phyloP scores from a whole-genome alignment of 2,329 filamentous ascomycete species.

The Macrophomina tecta region DNA sequence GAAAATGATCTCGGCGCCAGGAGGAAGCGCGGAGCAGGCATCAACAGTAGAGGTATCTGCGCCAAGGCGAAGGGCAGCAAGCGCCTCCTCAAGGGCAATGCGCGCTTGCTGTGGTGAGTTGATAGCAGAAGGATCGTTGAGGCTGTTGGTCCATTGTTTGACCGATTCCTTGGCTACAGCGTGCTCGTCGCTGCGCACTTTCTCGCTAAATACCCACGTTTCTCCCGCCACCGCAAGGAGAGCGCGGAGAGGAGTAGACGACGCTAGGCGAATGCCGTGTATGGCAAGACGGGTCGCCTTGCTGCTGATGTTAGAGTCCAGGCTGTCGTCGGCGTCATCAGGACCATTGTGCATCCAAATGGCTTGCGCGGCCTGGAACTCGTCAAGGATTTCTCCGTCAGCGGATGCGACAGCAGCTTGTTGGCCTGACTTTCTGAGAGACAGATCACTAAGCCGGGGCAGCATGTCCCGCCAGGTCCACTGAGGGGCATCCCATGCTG shows the following conservation, averaged over 20 bases:
- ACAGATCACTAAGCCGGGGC: constrained; percentile 15
- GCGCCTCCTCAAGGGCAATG: constrained; percentile 35
- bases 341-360: neutral
- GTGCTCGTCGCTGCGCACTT: constrained; percentile 39
- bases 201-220: constrained; percentile 53
- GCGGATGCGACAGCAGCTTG: neutral
- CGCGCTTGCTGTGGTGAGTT: constrained; percentile 28
- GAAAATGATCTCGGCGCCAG: constrained; percentile 43
- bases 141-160: constrained; percentile 43
- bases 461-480: constrained; percentile 19
- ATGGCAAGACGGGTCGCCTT: constrained; percentile 7
- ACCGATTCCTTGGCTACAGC: constrained; percentile 42
- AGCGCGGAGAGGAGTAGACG: constrained; percentile 43
- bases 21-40: constrained; percentile 35
- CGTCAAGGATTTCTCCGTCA: constrained; percentile 13
- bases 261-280: constrained; percentile 6
- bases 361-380: constrained; percentile 18
- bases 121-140: constrained; percentile 34
- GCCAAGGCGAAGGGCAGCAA: constrained; percentile 38
- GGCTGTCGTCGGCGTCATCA: neutral
- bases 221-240: constrained; percentile 53
- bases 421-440: constrained; percentile 29
- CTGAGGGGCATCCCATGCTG: constrained; percentile 46
- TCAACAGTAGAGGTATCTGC: constrained; percentile 38
- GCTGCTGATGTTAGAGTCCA: constrained; percentile 15